phyloP scores from a whole-genome alignment of 2,329 filamentous ascomycete genomes.

The Apiospora marii region DNA sequence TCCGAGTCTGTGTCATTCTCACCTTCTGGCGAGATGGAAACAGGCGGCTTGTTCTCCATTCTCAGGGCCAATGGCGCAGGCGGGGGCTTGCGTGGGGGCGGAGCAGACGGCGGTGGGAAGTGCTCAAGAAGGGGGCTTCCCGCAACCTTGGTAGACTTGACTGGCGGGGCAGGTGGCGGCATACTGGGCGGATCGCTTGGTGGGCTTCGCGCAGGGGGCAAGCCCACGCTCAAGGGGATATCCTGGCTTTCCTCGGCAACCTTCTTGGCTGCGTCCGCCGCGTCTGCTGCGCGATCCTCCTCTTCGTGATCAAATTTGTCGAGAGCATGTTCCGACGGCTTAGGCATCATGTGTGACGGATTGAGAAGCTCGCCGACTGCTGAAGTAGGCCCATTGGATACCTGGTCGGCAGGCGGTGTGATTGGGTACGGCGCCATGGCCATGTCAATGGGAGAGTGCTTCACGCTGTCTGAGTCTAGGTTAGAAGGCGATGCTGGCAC shows the following conservation, averaged over 20 bases:
- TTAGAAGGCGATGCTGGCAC: conserved; percentile 56
- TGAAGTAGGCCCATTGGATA: conserved; percentile 47
- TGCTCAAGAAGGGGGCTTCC: conserved; percentile 56
- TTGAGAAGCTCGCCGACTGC: conserved; percentile 61
- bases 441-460: conserved; percentile 66
- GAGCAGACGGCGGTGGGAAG: conserved; percentile 61
- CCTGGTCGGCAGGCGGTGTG: conserved; percentile 66
- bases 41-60: conserved; percentile 44
- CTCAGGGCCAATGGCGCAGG: conserved; percentile 83
- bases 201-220: conserved; percentile 65
- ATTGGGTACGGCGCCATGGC: conserved; percentile 69
- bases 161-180: conserved; percentile 57
- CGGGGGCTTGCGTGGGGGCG: conserved; percentile 79
- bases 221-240: conserved; percentile 57
- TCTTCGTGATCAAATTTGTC: conserved; percentile 64
- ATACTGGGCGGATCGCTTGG: conserved; percentile 59
- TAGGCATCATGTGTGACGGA: conserved; percentile 66
- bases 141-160: conserved; percentile 53
- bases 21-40: conserved; percentile 55
- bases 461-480: conserved; percentile 58
- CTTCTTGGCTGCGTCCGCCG: conserved; percentile 54
- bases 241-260: conserved; percentile 53
- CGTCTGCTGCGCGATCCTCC: conserved; percentile 56
- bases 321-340: conserved; percentile 65
- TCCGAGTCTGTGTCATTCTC: conserved; percentile 76